Evolutionary conservation across 1,284 basidiomycete genomes (phyloP), one percentile per base, ranked within the genome.

Genomic region (Neolentinus lepideus): DNA sequence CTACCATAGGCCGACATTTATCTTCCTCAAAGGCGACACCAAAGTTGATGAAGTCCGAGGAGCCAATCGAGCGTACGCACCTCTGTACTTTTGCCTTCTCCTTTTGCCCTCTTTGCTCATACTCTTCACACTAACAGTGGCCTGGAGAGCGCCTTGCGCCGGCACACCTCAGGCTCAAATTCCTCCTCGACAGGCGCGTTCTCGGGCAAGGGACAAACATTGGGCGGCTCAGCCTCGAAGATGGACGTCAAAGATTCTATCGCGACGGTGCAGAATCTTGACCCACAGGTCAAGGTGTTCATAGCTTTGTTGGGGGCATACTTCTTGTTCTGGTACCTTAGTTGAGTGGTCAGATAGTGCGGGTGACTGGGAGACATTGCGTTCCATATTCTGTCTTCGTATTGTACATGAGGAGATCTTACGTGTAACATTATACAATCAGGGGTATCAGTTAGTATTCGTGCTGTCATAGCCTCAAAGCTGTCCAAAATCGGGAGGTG

Each of bases 1-100:
- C n/a, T n/a, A n/a, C n/a, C 24, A 47, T 50, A 90, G 89, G 88
- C 88, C 89, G 2, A 90, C 89, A 0, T 91, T 91, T 61, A 66
- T 90, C 33, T 90, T 91, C 65, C 64, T 91, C 59, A 84, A 81
- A 62, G 85, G 86, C n/a, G 72, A 69, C 33, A 75, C 71, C 2
- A 81, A 89, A 64, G 77, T 90, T 14, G 84, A 88, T 61, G 76
- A 77, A 69, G 79, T 91, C 27, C 76, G 75, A 55, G 88, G 88
- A 12, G 88, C 88, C 8, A 74, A 91, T 65, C 78, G 68, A 66
- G 66, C 65, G 87, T 90, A 64, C 58, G 82, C 69, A 22, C 14
- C 19, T 48, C 25, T 1, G 29, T 56, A 22, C 36, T 53, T 19
- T 43, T 51, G 48, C 26, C 24, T 2, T 14, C 16, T 12, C 26